Base-by-base conservation (phyloP, 192 early-diverging fungal genomes). In the Linnemannia hyalina region DNA sequence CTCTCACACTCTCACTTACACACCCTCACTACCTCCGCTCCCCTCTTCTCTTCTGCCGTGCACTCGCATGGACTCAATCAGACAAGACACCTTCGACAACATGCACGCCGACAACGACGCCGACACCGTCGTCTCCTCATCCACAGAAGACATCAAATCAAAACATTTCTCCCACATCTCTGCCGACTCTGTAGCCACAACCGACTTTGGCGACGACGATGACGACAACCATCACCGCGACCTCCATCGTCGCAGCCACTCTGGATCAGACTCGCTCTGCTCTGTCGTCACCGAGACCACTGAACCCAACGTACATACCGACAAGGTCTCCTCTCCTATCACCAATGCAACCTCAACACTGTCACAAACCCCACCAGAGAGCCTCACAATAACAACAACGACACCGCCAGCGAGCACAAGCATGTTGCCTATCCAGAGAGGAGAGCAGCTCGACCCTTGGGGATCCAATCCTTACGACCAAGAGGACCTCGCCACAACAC, bases 201-300 rank as follows among this genome's bases (percentile, higher is more conserved):
- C 79, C 20, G 75, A 72, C 71, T 82, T 82, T 75, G 83, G 74
- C 73, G 82, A 83, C 78, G 83, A 84, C 49, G 81, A 83, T 54
- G 78, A 85, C 73, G 76, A 83, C 35, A 38, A 77, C 40, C 44
- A 57, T 26, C 44, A 55, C 68, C 26, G 40, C 15, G 79, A 80
- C 36, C 75, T 57, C 63, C 78, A 81, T 65, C 84, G 84, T 38
- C 79, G 84, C 35, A 81, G 71, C 52, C 35, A 65, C 36, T 86
- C 84, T 42, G 76, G 80, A 38, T 75, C 84, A 16, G 84, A 86
- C 70, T 86, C 84, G 26, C 75, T 86, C 47, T 86, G 75, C 79
- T 86, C 84, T n/a, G 79, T 79, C 11, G 84, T 77, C 63, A 86
- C 84, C 46, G 84, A 86, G 68, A 26, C 84, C n/a, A 86, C 84